phyloP scores from a whole-genome alignment of 2,329 filamentous ascomycete species.

The Alternaria solani region DNA sequence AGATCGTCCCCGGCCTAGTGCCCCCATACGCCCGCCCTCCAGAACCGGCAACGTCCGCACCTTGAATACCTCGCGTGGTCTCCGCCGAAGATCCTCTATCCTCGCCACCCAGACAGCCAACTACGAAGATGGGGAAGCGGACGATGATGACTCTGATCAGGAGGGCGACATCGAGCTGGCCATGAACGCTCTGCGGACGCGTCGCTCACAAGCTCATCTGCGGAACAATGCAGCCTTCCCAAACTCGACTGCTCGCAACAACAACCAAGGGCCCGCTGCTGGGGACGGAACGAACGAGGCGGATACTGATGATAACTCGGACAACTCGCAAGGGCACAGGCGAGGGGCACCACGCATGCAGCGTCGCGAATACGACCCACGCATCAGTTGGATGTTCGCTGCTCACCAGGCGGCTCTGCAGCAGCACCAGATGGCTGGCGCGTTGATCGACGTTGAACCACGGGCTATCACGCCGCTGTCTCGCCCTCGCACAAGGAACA shows the following conservation, averaged over 20 bases:
- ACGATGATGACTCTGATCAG: conserved; percentile 54
- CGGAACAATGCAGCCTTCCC: conserved; percentile 37
- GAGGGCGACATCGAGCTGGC: conserved; percentile 50
- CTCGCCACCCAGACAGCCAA: conserved; percentile 45
- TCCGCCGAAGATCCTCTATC: conserved; percentile 50
- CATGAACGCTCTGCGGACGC: conserved; percentile 44
- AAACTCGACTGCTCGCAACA: conserved; percentile 34
- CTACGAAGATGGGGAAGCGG: conserved; percentile 54
- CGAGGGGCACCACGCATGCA: conserved; percentile 33
- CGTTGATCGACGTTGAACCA: conserved; percentile 47
- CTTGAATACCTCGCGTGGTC: conserved; percentile 48
- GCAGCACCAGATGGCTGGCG: conserved; percentile 42
- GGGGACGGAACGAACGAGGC: conserved; percentile 37
- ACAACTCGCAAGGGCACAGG: conserved; percentile 46
- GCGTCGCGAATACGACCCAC: conserved; percentile 50
- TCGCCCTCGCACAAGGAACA: conserved; percentile 50
- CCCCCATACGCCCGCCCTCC: conserved; percentile 51
- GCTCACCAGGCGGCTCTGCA: conserved; percentile 51
- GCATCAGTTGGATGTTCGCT: conserved; percentile 54
- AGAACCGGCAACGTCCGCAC: conserved; percentile 46
- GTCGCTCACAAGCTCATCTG: conserved; percentile 47
- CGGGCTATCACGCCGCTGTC: conserved; percentile 51
- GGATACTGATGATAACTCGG: conserved; percentile 52
- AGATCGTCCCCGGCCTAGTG: conserved; percentile 54
- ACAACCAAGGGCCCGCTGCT: conserved; percentile 35